Evolutionary conservation across 768 basidiomycete genomes (phyloP).

Genomic region (Termitomyces sp.): DNA sequence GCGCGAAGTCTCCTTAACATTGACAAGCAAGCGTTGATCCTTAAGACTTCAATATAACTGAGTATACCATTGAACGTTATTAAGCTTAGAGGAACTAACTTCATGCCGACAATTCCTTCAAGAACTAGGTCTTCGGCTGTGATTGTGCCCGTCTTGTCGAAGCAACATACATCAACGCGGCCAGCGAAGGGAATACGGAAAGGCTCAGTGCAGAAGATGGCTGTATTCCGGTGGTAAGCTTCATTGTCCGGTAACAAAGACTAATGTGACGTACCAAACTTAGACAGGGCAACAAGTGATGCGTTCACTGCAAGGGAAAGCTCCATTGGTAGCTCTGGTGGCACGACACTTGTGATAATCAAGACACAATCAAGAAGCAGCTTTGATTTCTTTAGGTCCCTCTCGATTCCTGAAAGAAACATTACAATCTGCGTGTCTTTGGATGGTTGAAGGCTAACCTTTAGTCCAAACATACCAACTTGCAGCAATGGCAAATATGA

Average conservation of each 20-base stretch:
- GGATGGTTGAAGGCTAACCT: slow-evolving; percentile 40
- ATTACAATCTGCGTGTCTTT: not conserved
- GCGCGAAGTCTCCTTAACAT: slow-evolving; percentile 68
- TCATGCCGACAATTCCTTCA: slow-evolving; percentile 87
- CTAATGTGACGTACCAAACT: slow-evolving; percentile 61
- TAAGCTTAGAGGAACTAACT: slow-evolving; percentile 43
- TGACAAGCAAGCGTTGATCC: slow-evolving; percentile 62
- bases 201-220: slow-evolving; percentile 98
- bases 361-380: slow-evolving; percentile 91
- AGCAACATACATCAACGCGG: slow-evolving; percentile 96
- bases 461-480: slow-evolving; percentile 98
- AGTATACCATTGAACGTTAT: slow-evolving; percentile 2
- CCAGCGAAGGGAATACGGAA: slow-evolving; percentile 97
- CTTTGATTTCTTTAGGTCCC: slow-evolving; percentile 92
- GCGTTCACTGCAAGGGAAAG: slow-evolving; percentile 94
- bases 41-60: slow-evolving; percentile 32
- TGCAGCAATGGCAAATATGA: slow-evolving; percentile 96
- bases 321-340: slow-evolving; percentile 98
- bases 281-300: slow-evolving; percentile 87
- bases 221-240: slow-evolving; percentile 30
- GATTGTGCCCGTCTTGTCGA: slow-evolving; percentile 99
- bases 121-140: slow-evolving; percentile 93
- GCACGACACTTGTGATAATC: slow-evolving; percentile 96
- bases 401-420: slow-evolving; percentile 64
- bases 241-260: not conserved